A percentile compares a stretch with the other conserved stretches of the same genome.
Evolutionary conservation across 768 basidiomycete species (phyloP).

Genomic region (Amanita polypyramis): DNA sequence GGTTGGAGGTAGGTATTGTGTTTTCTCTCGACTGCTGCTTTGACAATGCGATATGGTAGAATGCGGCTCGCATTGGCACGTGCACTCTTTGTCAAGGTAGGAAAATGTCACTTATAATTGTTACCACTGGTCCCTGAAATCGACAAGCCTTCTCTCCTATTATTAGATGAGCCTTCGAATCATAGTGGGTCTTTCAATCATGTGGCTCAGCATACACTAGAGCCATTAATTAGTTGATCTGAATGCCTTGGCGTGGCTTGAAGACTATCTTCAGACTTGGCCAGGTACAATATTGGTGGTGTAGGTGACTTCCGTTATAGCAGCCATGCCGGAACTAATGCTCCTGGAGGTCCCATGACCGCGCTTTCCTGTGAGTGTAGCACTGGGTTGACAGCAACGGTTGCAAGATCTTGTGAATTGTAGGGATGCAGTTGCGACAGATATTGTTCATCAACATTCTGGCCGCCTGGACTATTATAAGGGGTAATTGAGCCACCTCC

Average conservation of each 20-base stretch:
- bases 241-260: slow-evolving; percentile 95
- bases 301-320: slow-evolving; percentile 30
- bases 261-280: slow-evolving; percentile 97
- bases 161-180: slow-evolving; percentile 94
- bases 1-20: slow-evolving; percentile 69
- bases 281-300: slow-evolving; percentile 86
- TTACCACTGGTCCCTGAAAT: background rate
- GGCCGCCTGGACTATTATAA: slow-evolving; percentile 94
- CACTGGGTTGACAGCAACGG: background rate
- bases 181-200: slow-evolving; percentile 50
- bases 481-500: slow-evolving; percentile 40
- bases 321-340: slow-evolving; percentile 1
- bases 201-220: background rate
- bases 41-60: slow-evolving; percentile 24
- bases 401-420: slow-evolving; percentile 1
- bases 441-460: slow-evolving; percentile 95
- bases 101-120: background rate
- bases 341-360: slow-evolving; percentile 76
- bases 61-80: slow-evolving; percentile 95
- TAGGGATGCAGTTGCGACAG: slow-evolving; percentile 92
- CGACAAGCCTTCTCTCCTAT: slow-evolving; percentile 32
- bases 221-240: slow-evolving; percentile 57
- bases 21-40: background rate
- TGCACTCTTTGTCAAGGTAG: slow-evolving; percentile 90
- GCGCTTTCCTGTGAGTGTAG: slow-evolving; percentile 73